These are phyloP conservation scores for Solanum sitiens DNA, from an alignment of 257 asterid species.

Conservation along the genomic window DNA sequence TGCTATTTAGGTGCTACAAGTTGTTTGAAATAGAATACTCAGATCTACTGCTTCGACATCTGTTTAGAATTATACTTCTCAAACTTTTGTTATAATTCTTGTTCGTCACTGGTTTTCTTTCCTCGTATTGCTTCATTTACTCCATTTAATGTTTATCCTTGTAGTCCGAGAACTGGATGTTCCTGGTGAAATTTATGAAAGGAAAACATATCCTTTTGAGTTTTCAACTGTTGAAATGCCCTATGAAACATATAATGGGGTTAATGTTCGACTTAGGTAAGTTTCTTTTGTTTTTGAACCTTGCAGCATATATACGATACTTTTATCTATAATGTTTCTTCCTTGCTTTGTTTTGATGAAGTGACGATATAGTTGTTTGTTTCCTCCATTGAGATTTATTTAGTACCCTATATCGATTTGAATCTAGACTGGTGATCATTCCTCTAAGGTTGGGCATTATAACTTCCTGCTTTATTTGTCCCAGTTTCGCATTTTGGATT, in stretches of 20 bases:
- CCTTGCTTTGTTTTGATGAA: background rate
- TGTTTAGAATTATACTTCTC: background rate
- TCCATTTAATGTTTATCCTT: slow-evolving; percentile 1
- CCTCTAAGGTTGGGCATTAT: background rate
- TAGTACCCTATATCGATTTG: background rate
- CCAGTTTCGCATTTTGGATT: background rate
- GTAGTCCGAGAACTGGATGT: slow-evolving; percentile 84
- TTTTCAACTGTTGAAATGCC: slow-evolving; percentile 99
- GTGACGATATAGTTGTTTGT: background rate
- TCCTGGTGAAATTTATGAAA: slow-evolving; percentile 92
- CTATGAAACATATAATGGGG: slow-evolving; percentile 88
- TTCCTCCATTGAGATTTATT: background rate
- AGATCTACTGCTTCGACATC: background rate
- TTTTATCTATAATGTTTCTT: background rate
- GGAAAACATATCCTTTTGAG: slow-evolving; percentile 91
- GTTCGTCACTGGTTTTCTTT: background rate
- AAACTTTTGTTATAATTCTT: background rate
- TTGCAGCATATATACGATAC: background rate
- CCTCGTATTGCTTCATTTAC: background rate
- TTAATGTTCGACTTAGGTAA: slow-evolving; percentile 88
- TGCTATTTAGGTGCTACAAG: background rate
- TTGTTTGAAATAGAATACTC: background rate
- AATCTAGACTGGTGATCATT: background rate
- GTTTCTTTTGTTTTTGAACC: slow-evolving; percentile 6
- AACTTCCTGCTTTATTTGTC: background rate